Evolutionary conservation across 768 basidiomycete species (phyloP).

Genomic region (Ramaria sp.): DNA sequence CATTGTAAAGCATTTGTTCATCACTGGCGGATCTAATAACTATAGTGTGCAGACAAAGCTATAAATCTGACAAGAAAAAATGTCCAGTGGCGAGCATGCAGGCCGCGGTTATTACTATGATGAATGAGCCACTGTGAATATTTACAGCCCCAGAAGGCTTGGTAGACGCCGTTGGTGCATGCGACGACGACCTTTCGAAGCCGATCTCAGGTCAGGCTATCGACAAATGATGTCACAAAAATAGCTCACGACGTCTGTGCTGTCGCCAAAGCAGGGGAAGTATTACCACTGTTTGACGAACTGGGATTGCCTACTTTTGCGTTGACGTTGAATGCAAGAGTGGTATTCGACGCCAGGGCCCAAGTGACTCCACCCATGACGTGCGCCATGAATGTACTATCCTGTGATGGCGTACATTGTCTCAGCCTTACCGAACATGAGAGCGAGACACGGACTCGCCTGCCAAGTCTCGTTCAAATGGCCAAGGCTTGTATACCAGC

Average conservation of each 20-base stretch:
- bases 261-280: neutral
- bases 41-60: neutral
- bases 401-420: constrained; percentile 25
- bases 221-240: neutral
- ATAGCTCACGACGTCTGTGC: neutral
- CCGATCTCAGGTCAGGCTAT: neutral
- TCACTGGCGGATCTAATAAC: neutral
- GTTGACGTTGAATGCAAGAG: constrained; percentile 48
- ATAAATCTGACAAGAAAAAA: neutral
- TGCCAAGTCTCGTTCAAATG: constrained; percentile 74
- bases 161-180: neutral
- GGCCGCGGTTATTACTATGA: neutral
- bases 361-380: constrained; percentile 68
- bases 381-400: constrained; percentile 60
- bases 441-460: constrained; percentile 25
- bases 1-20: too few relatives aligned
- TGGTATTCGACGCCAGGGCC: constrained; percentile 62
- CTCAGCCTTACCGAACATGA: neutral
- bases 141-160: neutral
- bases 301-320: constrained; percentile 46
- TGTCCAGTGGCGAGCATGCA: neutral
- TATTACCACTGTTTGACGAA: neutral
- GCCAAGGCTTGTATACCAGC: constrained; percentile 77
- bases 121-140: neutral
- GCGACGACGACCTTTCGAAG: neutral